phyloP scores from a whole-genome alignment of 108 stramenopile genomes.

The Nannochloropsis salina region DNA sequence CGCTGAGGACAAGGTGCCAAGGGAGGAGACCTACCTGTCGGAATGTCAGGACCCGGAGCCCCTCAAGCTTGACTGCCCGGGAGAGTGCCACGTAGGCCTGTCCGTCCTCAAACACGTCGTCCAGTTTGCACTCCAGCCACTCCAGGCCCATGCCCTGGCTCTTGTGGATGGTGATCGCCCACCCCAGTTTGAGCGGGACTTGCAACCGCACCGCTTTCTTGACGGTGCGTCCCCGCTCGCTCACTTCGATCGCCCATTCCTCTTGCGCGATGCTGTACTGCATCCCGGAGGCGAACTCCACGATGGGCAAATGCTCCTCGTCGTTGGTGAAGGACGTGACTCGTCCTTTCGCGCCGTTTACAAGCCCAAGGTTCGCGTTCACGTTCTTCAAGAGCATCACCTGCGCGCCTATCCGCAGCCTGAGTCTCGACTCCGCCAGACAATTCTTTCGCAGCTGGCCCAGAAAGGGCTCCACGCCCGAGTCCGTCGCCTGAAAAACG shows the following conservation, averaged over 20 bases:
- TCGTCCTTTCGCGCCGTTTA: slow-evolving; percentile 49
- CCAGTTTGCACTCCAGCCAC: slow-evolving; percentile 31
- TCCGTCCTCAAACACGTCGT: slow-evolving; percentile 31
- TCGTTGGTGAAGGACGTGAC: slow-evolving; percentile 50
- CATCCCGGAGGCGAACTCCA: slow-evolving; percentile 4
- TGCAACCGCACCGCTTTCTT: slow-evolving; percentile 18
- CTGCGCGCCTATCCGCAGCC: slow-evolving; percentile 32
- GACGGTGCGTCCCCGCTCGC: neutral
- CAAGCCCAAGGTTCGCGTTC: slow-evolving; percentile 46
- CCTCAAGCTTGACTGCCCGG: slow-evolving; percentile 28
- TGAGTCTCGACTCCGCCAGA: slow-evolving; percentile 1
- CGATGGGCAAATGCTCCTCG: slow-evolving; percentile 23
- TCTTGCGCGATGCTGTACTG: neutral
- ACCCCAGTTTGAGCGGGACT: slow-evolving; percentile 41
- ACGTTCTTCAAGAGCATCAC: slow-evolving; percentile 39
- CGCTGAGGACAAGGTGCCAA: neutral
- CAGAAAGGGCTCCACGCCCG: neutral
- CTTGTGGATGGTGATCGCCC: slow-evolving; percentile 42
- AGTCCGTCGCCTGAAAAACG: neutral
- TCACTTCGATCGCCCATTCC: neutral
- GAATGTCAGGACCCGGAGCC: slow-evolving; percentile 23
- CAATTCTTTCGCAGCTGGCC: neutral
- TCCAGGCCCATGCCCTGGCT: slow-evolving; percentile 31
- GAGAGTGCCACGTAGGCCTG: slow-evolving; percentile 43
- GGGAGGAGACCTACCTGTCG: neutral